Evolutionary conservation across 768 basidiomycete species (phyloP).

Genomic region (Pseudohyphozyma bogoriensis): DNA sequence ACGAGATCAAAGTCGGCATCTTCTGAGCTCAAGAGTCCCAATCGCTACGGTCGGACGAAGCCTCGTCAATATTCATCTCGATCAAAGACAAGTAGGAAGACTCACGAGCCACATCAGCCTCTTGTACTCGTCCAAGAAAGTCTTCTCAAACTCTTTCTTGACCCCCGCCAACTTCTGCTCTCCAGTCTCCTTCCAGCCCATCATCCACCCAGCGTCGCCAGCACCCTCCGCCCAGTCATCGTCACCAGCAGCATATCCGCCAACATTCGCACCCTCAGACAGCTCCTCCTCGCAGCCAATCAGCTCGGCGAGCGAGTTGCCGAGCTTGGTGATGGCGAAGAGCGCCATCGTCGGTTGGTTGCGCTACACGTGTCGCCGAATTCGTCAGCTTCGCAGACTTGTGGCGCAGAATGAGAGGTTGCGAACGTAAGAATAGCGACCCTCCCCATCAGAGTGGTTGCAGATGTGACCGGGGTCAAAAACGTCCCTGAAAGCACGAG

Average conservation of each 20-base stretch:
- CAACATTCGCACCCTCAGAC: background rate
- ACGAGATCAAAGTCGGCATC: slow-evolving; percentile 55
- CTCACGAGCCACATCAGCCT: slow-evolving; percentile 45
- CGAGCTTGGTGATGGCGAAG: slow-evolving; percentile 62
- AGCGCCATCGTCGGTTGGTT: slow-evolving; percentile 44
- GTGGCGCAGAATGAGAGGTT: background rate
- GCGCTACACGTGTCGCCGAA: slow-evolving; percentile 8
- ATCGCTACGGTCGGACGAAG: slow-evolving; percentile 46
- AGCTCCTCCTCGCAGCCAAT: slow-evolving; percentile 67
- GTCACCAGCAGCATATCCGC: slow-evolving; percentile 40
- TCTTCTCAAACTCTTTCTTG: slow-evolving; percentile 51
- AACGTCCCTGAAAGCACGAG: slow-evolving; percentile 79
- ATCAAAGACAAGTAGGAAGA: background rate
- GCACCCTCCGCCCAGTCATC: slow-evolving; percentile 57
- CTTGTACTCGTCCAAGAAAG: slow-evolving; percentile 56
- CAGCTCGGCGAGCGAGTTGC: slow-evolving; percentile 59
- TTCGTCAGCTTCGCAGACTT: too few relatives aligned
- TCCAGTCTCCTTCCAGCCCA: slow-evolving; percentile 55
- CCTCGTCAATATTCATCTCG: background rate
- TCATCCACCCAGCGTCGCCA: slow-evolving; percentile 44
- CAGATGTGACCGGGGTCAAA: slow-evolving; percentile 78
- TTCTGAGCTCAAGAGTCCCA: slow-evolving; percentile 57
- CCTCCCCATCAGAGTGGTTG: slow-evolving; percentile 73
- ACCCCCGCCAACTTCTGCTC: slow-evolving; percentile 51
- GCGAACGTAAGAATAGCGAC: slow-evolving; percentile 31